Evolutionary conservation across 2,329 filamentous ascomycete genomes (phyloP), one percentile per base, ranked within the genome.

Genomic region (Aspergillus neotritici): DNA sequence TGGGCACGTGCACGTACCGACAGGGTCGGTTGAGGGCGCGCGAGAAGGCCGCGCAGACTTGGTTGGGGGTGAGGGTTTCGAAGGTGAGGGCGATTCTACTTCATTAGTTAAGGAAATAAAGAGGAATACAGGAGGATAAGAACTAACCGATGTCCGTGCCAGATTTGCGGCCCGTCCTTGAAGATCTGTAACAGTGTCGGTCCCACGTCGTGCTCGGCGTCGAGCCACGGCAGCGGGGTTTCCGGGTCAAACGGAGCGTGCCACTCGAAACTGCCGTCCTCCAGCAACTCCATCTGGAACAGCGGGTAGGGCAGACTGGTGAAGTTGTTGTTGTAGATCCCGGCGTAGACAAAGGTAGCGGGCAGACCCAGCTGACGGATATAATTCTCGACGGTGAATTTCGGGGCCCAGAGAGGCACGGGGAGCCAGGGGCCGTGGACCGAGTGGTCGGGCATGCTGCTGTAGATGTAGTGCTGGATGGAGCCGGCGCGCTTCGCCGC

Each of bases 311-410:
- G 82, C 28, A 96, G 76, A 36, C 87, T 93, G 25, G 91, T 97
- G 69, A 97, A 98, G 65, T 98, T 97, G 70, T 97, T 97, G 75
- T 97, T 95, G 75, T 97, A 98, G 57, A 96, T 96, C 47, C 91
- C 93, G 8, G 90, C 88, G 67, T 96, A 96, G 52, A 96, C 84
- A 65, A 95, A 97, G 0, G 91, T 97, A 1, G 90, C 83, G 0
- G 87, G 87, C 9, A 96, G 75, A 8, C 83, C 83, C 32, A 95
- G 79, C 62, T 88, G 80, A 45, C 87, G 82, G 40, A 96, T 79
- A 65, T 97, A 94, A 42, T 93, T 86, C 68, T 97, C 93, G 33
- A 97, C 85, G 38, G 86, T 83, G 67, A 94, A 89, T 68, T 98
- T 98, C 48, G 84, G 83, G 4, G 86, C 83, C 91, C 93, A 98